These are phyloP conservation scores for Fraxinus americana DNA, from an alignment of 257 asterid genomes.

Conservation along the genomic window DNA sequence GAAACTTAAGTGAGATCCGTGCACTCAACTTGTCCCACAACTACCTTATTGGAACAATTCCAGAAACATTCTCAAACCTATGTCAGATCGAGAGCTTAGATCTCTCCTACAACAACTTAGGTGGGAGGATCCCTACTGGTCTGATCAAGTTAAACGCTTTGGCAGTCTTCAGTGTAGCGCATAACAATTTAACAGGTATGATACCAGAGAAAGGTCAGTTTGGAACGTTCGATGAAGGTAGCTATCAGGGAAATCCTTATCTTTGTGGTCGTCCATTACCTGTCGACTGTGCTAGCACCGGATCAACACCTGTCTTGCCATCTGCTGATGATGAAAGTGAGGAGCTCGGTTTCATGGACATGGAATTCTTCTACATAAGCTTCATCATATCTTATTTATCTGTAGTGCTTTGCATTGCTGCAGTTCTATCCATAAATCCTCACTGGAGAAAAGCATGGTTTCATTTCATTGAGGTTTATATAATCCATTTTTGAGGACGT, in stretches of 20 bases:
- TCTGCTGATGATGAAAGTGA: not conserved
- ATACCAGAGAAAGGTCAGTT: too few species aligned
- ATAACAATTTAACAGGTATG: too few species aligned
- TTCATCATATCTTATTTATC: conserved; percentile 6
- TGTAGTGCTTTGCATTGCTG: not conserved
- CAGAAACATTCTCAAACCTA: conserved; percentile 12
- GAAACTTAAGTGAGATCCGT: conserved; percentile 2
- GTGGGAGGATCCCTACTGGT: too few species aligned
- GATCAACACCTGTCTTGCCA: not conserved
- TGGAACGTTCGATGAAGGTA: too few species aligned
- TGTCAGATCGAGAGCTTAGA: not conserved
- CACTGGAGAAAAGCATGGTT: conserved; percentile 12
- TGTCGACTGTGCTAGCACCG: not conserved
- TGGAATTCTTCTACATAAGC: not conserved
- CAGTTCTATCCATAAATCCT: conserved; percentile 11
- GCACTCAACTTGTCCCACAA: conserved; percentile 11
- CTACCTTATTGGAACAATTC: conserved; percentile 14
- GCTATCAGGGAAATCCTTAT: too few species aligned
- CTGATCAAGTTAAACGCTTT: too few species aligned
- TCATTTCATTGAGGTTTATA: conserved; percentile 1
- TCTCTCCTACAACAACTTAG: too few species aligned
- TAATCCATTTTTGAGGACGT: too few species aligned
- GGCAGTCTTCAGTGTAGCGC: too few species aligned
- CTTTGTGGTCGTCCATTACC: too few species aligned
- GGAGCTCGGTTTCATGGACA: conserved; percentile 3